Conservation (phyloP, 2,329 filamentous ascomycete species). For the Xylaria sp. region DNA sequence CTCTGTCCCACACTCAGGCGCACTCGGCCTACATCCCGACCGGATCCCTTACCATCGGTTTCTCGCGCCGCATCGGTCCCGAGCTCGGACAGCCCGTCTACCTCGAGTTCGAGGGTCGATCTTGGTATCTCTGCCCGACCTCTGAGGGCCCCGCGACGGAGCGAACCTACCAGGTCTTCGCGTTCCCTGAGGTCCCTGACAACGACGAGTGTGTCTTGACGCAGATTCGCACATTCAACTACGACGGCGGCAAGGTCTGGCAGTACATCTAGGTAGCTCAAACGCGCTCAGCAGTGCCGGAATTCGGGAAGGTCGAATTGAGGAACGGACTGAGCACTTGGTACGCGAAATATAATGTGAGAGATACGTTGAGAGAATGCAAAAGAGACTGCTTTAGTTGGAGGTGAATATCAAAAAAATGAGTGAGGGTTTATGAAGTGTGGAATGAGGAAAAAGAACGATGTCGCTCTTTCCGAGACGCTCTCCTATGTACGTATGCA, state of each 20-base stretch:
- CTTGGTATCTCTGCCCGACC: slow-evolving; percentile 17
- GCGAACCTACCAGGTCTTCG: slow-evolving; percentile 22
- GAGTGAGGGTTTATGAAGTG: background rate
- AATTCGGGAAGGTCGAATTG: background rate
- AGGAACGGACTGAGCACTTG: background rate
- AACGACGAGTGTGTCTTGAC: slow-evolving; percentile 3
- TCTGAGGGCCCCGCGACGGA: slow-evolving; percentile 18
- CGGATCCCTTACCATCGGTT: slow-evolving; percentile 16
- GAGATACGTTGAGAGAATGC: background rate
- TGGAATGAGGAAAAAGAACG: background rate
- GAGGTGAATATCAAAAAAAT: too few relatives aligned
- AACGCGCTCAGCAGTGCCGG: background rate
- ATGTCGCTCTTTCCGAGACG: background rate
- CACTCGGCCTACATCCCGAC: slow-evolving; percentile 21
- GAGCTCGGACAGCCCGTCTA: slow-evolving; percentile 9
- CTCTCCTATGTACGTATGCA: too few relatives aligned
- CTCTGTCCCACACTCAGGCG: slow-evolving; percentile 22
- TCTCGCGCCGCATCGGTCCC: slow-evolving; percentile 6
- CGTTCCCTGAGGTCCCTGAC: background rate
- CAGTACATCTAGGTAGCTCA: background rate
- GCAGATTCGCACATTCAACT: slow-evolving; percentile 4
- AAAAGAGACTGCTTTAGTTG: background rate
- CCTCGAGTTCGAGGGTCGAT: slow-evolving; percentile 5
- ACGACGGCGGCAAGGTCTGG: background rate
- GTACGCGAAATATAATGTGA: background rate